A percentile compares a stretch with the other conserved stretches of the same genome.
These are phyloP conservation scores for Brassica carinata DNA, from an alignment of 345 rosid species.

Conservation along the genomic window DNA sequence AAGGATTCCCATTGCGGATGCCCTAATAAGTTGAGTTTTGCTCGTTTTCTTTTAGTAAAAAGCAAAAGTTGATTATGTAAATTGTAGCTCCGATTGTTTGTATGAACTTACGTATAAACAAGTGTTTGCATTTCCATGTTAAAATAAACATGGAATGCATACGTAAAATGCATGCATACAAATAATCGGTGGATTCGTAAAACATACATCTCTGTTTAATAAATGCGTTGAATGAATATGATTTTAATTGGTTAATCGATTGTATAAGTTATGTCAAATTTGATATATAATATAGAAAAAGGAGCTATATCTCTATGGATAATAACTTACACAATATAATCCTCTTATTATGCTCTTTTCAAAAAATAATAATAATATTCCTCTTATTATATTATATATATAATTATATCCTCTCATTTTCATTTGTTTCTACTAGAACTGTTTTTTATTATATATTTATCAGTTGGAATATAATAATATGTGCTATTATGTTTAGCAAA, in stretches of 20 bases:
- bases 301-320: neutral
- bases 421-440: neutral
- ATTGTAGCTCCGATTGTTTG: neutral
- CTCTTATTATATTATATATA: no score
- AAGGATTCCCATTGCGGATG: no score
- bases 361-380: no score
- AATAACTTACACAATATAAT: no score
- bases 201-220: no score
- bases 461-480: neutral
- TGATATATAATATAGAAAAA: neutral
- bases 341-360: no score
- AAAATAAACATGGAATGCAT: neutral
- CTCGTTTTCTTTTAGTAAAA: neutral
- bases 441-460: neutral
- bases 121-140: neutral
- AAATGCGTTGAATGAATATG: neutral
- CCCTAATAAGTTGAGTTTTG: neutral
- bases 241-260: neutral
- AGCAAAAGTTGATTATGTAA: neutral
- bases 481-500: neutral
- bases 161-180: neutral
- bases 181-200: neutral
- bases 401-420: neutral
- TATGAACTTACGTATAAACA: no score
- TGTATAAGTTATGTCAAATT: neutral